These are phyloP conservation scores for Rostrohypoxylon terebratum DNA, from an alignment of 495 filamentous ascomycete species.

Conservation along the genomic window DNA sequence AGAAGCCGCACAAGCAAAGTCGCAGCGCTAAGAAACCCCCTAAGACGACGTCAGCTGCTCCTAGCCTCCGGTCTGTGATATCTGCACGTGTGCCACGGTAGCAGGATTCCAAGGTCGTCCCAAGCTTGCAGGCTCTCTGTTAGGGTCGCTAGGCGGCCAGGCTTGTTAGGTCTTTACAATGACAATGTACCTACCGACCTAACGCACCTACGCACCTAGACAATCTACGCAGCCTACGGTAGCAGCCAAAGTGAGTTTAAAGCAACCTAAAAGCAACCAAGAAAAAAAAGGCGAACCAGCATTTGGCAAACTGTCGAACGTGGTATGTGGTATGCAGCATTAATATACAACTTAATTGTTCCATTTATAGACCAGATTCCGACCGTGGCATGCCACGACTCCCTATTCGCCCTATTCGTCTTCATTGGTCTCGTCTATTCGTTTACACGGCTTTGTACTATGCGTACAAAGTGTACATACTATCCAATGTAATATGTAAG, in stretches of 20 bases:
- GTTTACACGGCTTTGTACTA: slow-evolving; percentile 1
- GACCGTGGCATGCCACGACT: slow-evolving; percentile 44
- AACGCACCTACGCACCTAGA: not conserved
- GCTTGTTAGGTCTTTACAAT: slow-evolving; percentile 5
- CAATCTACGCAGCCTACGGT: not conserved
- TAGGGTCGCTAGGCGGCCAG: not conserved
- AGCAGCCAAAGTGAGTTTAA: not conserved
- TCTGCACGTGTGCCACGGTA: slow-evolving; percentile 46
- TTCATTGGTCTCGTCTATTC: slow-evolving; percentile 6
- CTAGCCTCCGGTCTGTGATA: slow-evolving; percentile 47
- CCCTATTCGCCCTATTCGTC: slow-evolving; percentile 38
- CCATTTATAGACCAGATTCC: slow-evolving; percentile 46
- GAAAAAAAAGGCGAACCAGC: slow-evolving; percentile 43
- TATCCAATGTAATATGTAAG: slow-evolving; percentile 15
- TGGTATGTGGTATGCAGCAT: slow-evolving; percentile 44
- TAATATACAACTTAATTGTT: slow-evolving; percentile 47
- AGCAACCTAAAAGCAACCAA: slow-evolving; percentile 14
- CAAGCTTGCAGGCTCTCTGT: not conserved
- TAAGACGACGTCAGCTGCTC: slow-evolving; percentile 43
- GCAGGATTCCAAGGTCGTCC: slow-evolving; percentile 34
- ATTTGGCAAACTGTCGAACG: slow-evolving; percentile 37
- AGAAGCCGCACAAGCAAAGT: slow-evolving; percentile 41
- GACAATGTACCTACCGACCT: slow-evolving; percentile 25
- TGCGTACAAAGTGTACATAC: not conserved
- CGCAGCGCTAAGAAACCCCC: slow-evolving; percentile 32